Evolutionary conservation across 2,329 filamentous ascomycete genomes (phyloP), one percentile per base, ranked within the genome.

Genomic region (Diplodia seriata): DNA sequence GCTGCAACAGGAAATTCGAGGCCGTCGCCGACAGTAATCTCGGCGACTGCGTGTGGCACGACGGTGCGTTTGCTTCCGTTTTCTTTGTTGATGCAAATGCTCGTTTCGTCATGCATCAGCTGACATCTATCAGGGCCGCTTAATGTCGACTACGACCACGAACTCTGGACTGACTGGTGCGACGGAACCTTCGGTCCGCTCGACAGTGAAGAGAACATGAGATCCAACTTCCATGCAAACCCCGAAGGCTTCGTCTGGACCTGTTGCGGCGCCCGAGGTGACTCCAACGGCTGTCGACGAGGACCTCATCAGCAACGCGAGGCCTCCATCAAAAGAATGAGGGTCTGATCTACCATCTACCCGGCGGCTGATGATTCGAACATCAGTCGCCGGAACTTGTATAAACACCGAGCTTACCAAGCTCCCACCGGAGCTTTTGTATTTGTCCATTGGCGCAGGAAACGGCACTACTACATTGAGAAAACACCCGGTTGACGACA

Each of bases 1-100:
- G 66, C n/a, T 61, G 57, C 26, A 59, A 64, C 59, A 63, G 59
- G 26, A 61, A 68, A n/a, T 68, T 63, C 50, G 66, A 68, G 26
- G 53, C 54, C 18, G 38, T 50, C 26, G n/a, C 51, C 40, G 51
- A 68, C 20, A 50, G 56, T 15, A 56, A 43, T 14, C 36, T 36
- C 20, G 51, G 66, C 57, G 66, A 68, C 5, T 68, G 66, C 40
- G 51, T 53, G 7, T 68, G 51, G 49, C 66, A 68, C 23, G 50
- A 55, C 15, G 66, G 66, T 68, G 23, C 38, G 56, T 61, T 29
- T 50, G 23, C 8, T 31, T 33, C 26, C 12, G 1, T 57, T 11
- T 40, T 23, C 18, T 29, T 59, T 4, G 23, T 40, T n/a, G 33
- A 20, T 23, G 29, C 12, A 33, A 11, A 2, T 47, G 18, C 47